Conservation (phyloP, 192 early-diverging fungal species). For the Thoreauomyces humboldtii region DNA sequence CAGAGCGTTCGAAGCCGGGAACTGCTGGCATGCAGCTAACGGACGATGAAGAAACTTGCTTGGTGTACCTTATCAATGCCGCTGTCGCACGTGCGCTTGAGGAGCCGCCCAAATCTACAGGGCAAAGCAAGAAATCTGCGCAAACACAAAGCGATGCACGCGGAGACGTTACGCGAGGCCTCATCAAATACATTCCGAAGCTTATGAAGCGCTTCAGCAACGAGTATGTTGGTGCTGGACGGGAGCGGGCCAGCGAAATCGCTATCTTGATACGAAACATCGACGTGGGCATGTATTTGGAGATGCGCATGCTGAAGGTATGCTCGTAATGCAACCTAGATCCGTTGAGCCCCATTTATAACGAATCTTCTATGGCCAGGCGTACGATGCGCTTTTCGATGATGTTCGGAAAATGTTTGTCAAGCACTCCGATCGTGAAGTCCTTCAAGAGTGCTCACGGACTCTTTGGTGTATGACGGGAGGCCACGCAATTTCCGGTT, state of each 20-base stretch:
- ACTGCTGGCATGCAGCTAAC: constrained; percentile 15
- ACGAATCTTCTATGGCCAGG: no score
- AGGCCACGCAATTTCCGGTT: no score
- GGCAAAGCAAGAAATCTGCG: constrained; percentile 10
- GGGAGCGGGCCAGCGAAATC: constrained; percentile 20
- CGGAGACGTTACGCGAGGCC: constrained; percentile 14
- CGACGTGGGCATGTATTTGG: constrained; percentile 37
- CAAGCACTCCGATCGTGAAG: constrained; percentile 29
- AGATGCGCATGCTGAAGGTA: constrained; percentile 44
- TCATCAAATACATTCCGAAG: constrained; percentile 39
- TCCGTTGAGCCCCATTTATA: neutral
- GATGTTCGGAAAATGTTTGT: constrained; percentile 33
- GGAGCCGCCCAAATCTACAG: neutral
- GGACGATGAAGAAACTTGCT: constrained; percentile 36
- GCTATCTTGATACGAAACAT: constrained; percentile 31
- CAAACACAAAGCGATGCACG: neutral
- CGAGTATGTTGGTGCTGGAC: constrained; percentile 32
- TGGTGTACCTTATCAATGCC: constrained; percentile 35
- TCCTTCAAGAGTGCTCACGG: constrained; percentile 31
- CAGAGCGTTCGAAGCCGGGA: neutral
- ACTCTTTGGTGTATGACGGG: constrained; percentile 27
- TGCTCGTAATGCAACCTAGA: neutral
- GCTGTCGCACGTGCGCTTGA: constrained; percentile 9
- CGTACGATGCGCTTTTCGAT: constrained; percentile 39
- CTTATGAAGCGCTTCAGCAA: constrained; percentile 36